Conservation (phyloP, 2,329 filamentous ascomycete species). For the Aureobasidium leucospermi region DNA sequence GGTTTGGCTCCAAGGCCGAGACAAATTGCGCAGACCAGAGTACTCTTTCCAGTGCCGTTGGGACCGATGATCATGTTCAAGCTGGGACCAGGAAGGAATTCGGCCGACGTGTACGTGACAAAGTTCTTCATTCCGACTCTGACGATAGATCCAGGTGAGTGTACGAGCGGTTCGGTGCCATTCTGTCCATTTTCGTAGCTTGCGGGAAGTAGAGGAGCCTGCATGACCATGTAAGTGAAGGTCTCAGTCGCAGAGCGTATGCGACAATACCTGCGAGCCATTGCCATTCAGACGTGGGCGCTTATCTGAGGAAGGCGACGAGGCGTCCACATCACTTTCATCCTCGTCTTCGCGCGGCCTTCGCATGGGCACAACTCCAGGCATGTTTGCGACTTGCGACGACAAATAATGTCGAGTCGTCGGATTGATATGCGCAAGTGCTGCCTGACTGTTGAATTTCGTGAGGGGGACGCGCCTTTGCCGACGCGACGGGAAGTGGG, state of each 20-base stretch:
- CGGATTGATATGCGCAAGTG: not conserved
- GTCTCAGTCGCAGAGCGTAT: not conserved
- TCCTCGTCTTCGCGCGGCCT: not conserved
- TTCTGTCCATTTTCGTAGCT: conserved; percentile 24
- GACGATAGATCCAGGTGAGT: conserved; percentile 76
- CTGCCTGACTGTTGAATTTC: not conserved
- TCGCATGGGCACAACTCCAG: conserved; percentile 8
- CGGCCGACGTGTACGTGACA: conserved; percentile 87
- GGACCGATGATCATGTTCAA: conserved; percentile 98
- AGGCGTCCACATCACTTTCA: not conserved
- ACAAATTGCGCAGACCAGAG: conserved; percentile 92
- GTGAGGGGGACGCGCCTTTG: not conserved
- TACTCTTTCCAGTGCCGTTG: conserved; percentile 98
- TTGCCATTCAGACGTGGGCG: conserved; percentile 10
- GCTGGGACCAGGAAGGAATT: conserved; percentile 84
- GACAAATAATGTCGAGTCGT: not conserved
- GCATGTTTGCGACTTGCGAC: conserved; percentile 3
- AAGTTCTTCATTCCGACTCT: conserved; percentile 82
- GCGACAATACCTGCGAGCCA: not conserved
- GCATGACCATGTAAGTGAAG: not conserved
- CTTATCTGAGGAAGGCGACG: conserved; percentile 8
- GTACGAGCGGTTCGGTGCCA: conserved; percentile 19
- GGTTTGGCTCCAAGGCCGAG: conserved; percentile 81
- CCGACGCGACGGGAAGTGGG: conserved; percentile 2
- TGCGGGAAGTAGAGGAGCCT: conserved; percentile 25